Base-by-base conservation (phyloP, 306 rosid genomes). In the Ormosia emarginata region DNA sequence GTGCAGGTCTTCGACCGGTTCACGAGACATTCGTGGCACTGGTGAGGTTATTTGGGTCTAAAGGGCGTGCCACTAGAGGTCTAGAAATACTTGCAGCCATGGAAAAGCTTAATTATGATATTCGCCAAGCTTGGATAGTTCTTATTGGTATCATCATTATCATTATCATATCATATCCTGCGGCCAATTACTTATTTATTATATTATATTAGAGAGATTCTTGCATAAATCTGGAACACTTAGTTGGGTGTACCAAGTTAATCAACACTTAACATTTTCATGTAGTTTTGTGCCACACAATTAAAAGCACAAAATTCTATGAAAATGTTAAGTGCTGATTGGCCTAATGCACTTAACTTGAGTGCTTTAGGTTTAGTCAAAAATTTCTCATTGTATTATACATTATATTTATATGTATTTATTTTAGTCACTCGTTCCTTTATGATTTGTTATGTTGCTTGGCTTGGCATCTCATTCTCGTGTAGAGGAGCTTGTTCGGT, bases 1-100 rank as follows among this genome's bases (percentile, higher is more conserved):
- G 97, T 79, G 89, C 94, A 0, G 99, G 99, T 56, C 90, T 95
- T 82, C 88, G 94, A n/a, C 99, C 99, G 14, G 85, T 95, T 44
- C 99, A 90, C 0, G 97, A 95, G 78, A 93, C 99, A 0, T 95
- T 95, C 65, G 65, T 95, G 50, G 93, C 98, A 0, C 76, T 95
- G 87, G 74, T 90, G 30, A 89, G 99, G 81, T 59, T 93, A 73
- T 95, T 93, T 58, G 99, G 95, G 2, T 83, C 90, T 8, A 91
- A 89, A 82, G 99, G 99, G 17, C 76, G 68, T 52, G 87, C 97
- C 17, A 69, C 80, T 13, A 89, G 86, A 79, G 97, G 95, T 41
- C 67, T 88, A 62, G 97, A 95, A 75, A 88, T 93, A 72, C 99
- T 95, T 75, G 89, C 90, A 8, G 97, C 97, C 18, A 93, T 95